Percentiles rank a stretch among this genome's conserved stretches.
phyloP scores from a whole-genome alignment of 2,329 filamentous ascomycete genomes.

The Arthrobotrys conoides region DNA sequence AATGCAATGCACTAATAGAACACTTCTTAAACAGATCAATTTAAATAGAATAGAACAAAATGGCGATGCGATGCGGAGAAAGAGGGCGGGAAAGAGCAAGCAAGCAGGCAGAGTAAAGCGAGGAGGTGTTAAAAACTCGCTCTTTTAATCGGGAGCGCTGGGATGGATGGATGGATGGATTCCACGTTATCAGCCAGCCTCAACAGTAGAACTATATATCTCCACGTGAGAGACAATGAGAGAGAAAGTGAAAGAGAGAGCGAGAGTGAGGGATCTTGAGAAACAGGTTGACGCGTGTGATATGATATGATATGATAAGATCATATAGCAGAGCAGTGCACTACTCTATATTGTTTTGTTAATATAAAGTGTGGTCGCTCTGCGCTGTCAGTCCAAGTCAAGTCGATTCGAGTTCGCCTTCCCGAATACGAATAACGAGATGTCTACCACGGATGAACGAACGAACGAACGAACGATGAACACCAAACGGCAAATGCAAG shows the following conservation, averaged over 20 bases:
- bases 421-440: constrained; percentile 15
- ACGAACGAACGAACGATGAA: too few relatives aligned
- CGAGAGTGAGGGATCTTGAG: neutral
- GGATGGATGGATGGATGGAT: constrained; percentile 11
- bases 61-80: constrained; percentile 3
- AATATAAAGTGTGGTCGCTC: constrained; percentile 2
- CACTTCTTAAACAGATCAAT: too few relatives aligned
- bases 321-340: too few relatives aligned
- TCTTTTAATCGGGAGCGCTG: constrained; percentile 20
- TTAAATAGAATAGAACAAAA: neutral
- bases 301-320: neutral
- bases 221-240: neutral
- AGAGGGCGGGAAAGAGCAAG: constrained; percentile 1
- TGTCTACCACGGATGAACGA: neutral
- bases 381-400: neutral
- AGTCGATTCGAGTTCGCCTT: neutral
- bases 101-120: constrained; percentile 12
- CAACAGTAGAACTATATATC: neutral
- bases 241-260: neutral
- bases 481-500: constrained; percentile 15
- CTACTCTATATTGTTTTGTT: too few relatives aligned
- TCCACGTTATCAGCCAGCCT: constrained; percentile 24
- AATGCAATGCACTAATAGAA: constrained; percentile 6
- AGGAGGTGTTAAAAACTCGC: constrained; percentile 37
- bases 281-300: constrained; percentile 8